phyloP scores from a whole-genome alignment of 139 green algal species.

The Tetradesmus lagerheimii region DNA sequence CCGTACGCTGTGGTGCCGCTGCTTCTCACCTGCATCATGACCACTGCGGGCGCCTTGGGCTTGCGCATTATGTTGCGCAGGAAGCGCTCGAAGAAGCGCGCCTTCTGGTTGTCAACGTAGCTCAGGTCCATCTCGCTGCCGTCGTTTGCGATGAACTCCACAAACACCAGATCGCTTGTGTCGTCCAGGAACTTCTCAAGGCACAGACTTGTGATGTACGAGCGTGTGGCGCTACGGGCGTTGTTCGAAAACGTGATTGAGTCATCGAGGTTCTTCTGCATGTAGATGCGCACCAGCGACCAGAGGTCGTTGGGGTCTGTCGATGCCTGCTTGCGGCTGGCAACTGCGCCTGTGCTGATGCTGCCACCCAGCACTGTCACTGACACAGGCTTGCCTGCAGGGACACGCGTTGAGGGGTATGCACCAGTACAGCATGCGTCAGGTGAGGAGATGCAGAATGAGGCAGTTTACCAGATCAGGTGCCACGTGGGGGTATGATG shows the following conservation, averaged over 20 bases:
- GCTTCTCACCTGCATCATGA: constrained; percentile 48
- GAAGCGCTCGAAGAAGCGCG: constrained; percentile 45
- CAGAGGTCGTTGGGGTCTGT: constrained; percentile 50
- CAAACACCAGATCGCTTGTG: constrained; percentile 48
- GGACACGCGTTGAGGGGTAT: no score
- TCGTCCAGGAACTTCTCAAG: constrained; percentile 46
- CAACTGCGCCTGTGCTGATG: constrained; percentile 49
- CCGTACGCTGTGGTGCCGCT: no score
- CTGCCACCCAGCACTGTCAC: constrained; percentile 45
- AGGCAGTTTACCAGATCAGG: no score
- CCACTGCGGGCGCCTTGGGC: constrained; percentile 35
- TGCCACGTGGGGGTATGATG: no score
- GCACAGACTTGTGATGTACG: constrained; percentile 44
- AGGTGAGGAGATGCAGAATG: no score
- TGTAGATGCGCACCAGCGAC: constrained; percentile 42
- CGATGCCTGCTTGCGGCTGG: constrained; percentile 31
- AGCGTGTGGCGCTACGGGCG: constrained; percentile 38
- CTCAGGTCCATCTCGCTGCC: constrained; percentile 40
- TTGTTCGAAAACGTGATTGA: constrained; percentile 46
- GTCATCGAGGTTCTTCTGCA: constrained; percentile 39
- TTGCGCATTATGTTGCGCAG: constrained; percentile 45
- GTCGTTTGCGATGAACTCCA: constrained; percentile 56
- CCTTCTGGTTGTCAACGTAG: constrained; percentile 43
- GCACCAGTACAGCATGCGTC: no score
- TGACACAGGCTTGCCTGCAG: constrained; percentile 37